A percentile compares a stretch with the other conserved stretches of the same genome.
phyloP scores from a whole-genome alignment of 2,329 filamentous ascomycete genomes.

The Tolypocladium ophioglossoides region DNA sequence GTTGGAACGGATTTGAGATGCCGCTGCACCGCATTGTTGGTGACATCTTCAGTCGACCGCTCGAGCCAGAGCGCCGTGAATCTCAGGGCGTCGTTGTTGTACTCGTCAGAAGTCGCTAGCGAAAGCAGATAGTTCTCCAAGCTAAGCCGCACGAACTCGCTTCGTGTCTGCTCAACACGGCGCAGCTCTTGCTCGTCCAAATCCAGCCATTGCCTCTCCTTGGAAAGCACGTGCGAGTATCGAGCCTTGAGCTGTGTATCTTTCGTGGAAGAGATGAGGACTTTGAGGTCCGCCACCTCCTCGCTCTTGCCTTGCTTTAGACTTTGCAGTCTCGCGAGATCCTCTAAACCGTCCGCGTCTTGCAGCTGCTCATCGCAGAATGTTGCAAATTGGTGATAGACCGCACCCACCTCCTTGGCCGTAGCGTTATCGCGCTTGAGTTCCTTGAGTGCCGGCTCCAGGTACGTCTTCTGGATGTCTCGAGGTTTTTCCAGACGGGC shows the following conservation, averaged over 20 bases:
- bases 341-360: constrained; percentile 73
- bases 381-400: constrained; percentile 88
- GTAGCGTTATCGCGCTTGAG: constrained; percentile 52
- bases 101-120: constrained; percentile 72
- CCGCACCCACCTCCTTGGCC: constrained; percentile 68
- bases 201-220: constrained; percentile 81
- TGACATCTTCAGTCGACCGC: constrained; percentile 61
- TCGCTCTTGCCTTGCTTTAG: constrained; percentile 71
- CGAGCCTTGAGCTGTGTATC: constrained; percentile 43
- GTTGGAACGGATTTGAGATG: constrained; percentile 69
- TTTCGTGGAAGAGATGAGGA: constrained; percentile 38
- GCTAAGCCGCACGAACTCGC: constrained; percentile 77
- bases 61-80: constrained; percentile 95
- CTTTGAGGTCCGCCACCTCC: constrained; percentile 66
- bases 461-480: constrained; percentile 75
- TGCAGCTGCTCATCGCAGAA: constrained; percentile 95
- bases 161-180: constrained; percentile 63
- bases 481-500: constrained; percentile 87
- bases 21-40: constrained; percentile 65
- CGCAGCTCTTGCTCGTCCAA: constrained; percentile 82
- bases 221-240: constrained; percentile 51
- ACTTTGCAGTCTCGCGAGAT: constrained; percentile 69
- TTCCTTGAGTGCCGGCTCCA: constrained; percentile 74
- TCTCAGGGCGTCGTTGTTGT: constrained; percentile 80
- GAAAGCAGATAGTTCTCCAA: constrained; percentile 88